Conservation (phyloP, 140 eudicot genomes). For the Bidens hawaiensis region DNA sequence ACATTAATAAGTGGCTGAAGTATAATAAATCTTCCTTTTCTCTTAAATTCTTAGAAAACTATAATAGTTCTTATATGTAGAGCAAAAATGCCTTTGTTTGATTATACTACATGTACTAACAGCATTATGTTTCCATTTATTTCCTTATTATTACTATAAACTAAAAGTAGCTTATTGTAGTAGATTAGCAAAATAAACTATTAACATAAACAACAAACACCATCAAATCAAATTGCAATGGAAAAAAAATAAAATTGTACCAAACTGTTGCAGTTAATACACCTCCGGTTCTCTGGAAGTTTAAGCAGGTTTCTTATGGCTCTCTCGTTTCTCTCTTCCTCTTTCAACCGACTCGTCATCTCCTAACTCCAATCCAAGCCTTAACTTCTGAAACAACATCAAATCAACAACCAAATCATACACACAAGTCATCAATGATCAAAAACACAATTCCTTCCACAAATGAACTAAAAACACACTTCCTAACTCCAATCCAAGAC, state of each 20-base stretch:
- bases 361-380: constrained; percentile 32
- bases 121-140: background rate
- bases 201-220: background rate
- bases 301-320: constrained; percentile 65
- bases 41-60: constrained; percentile 11
- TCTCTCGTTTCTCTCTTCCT: constrained; percentile 69
- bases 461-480: constrained; percentile 6
- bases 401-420: constrained; percentile 19
- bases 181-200: background rate
- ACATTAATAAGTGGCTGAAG: background rate
- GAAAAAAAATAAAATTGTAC: constrained; percentile 35
- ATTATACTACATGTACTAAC: background rate
- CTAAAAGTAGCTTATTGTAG: constrained; percentile 27
- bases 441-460: constrained; percentile 11
- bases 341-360: constrained; percentile 62
- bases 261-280: constrained; percentile 83
- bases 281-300: constrained; percentile 70
- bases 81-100: background rate
- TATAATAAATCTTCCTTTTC: background rate
- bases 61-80: background rate
- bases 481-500: constrained; percentile 31
- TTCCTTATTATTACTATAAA: constrained; percentile 11
- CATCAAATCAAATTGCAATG: background rate
- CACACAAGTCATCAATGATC: constrained; percentile 1
- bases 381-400: constrained; percentile 7